Base-by-base conservation (phyloP, 169 alveolate species). In the Neospora caninum region DNA sequence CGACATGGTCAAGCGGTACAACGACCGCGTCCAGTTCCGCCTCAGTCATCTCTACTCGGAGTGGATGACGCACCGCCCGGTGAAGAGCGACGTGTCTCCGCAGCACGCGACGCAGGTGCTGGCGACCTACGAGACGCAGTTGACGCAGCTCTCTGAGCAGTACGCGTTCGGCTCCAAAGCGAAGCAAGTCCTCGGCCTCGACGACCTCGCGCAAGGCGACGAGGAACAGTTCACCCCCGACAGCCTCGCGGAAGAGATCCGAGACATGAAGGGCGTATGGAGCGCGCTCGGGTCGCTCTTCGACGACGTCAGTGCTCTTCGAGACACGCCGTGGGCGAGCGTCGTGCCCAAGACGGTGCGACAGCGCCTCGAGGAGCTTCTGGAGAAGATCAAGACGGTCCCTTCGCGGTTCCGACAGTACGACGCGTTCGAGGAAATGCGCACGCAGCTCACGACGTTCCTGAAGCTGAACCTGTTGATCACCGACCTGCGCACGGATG, bases 401-500 rank as follows among this genome's bases (percentile, higher is more conserved):
- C 98, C 94, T 98, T 99, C 41, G 96, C 96, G 88, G 96, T 97
- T 43, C 92, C 97, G 91, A 41, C 98, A 97, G 88, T 99, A 98
- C 95, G 99, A 99, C 80, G 99, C 99, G 9, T 98, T 97, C 96
- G 99, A 98, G 69, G 98, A 97, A 43, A 97, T 98, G 93, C 98
- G 97, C 39, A 70, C 38, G 67, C 95, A 70, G n/a, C 54, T 94
- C 34, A 89, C 93, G 58, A 34, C 82, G 36, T 92, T 42, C 43
- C 82, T 95, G n/a, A 36, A 53, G 29, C 93, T 92, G 27, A 92
- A 95, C 94, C 20, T 96, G 95, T 91, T 92, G 36, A 67, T 94
- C 73, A 92, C 96, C 22, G 99, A 98, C 70, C 93, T 98, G 93
- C 98, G 98, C 94, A 98, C 99, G 1, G 99, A 99, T 80, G 99